Evolutionary conservation across 2,329 filamentous ascomycete genomes (phyloP).

Genomic region (Fusarium torreyae): DNA sequence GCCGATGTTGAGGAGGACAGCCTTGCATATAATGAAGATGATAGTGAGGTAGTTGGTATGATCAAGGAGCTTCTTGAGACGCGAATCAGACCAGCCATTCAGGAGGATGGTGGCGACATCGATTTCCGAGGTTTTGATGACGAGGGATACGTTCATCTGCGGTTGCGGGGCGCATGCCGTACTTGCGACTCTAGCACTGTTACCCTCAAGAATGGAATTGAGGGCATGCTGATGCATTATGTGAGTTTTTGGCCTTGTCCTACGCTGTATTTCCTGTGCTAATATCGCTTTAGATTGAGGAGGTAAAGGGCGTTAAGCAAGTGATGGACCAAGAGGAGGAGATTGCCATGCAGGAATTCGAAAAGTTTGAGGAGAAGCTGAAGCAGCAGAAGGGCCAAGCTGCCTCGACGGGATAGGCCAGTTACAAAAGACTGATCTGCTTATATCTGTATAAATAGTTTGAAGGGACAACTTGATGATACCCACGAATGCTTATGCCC

Average conservation of each 20-base stretch:
- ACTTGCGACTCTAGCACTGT: conserved; percentile 98
- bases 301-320: conserved; percentile 93
- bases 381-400: conserved; percentile 65
- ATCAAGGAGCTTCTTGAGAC: conserved; percentile 98
- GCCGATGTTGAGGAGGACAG: conserved; percentile 72
- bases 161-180: conserved; percentile 91
- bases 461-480: conserved; percentile 47
- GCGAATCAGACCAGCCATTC: conserved; percentile 92
- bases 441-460: conserved; percentile 44
- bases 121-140: conserved; percentile 92
- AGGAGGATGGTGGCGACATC: conserved; percentile 98
- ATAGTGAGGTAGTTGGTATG: conserved; percentile 96
- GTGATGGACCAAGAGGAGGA: conserved; percentile 94
- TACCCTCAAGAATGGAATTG: conserved; percentile 96
- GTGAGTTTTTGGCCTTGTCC: conserved; percentile 65
- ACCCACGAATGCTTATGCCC: conserved; percentile 43
- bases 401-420: conserved; percentile 24
- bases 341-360: conserved; percentile 88
- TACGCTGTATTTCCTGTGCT: conserved; percentile 40
- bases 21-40: conserved; percentile 87
- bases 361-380: conserved; percentile 91
- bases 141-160: conserved; percentile 84
- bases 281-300: conserved; percentile 80
- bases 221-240: conserved; percentile 98
- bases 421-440: neutral